phyloP scores from a whole-genome alignment of 345 rosid genomes.

The Capsella bursapastoris region DNA sequence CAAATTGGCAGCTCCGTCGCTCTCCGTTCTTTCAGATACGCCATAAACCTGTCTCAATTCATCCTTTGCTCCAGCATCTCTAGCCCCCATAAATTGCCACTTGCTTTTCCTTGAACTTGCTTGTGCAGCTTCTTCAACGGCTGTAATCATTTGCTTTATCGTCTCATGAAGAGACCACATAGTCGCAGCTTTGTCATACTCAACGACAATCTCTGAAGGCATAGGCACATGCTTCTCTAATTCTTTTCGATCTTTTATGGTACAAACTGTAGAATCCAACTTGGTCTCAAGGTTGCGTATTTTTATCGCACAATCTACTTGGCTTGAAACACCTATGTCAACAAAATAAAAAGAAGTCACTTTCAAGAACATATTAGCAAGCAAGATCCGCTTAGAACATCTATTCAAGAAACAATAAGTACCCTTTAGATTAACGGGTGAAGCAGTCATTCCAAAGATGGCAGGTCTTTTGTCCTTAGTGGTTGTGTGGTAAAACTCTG shows the following conservation, averaged over 20 bases:
- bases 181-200: constrained; percentile 94
- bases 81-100: constrained; percentile 99
- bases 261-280: constrained; percentile 88
- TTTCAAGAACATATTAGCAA: neutral
- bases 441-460: constrained; percentile 99
- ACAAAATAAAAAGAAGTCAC: neutral
- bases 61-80: constrained; percentile 99
- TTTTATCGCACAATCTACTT: constrained; percentile 95
- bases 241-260: constrained; percentile 93
- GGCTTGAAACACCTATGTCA: constrained; percentile 89
- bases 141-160: constrained; percentile 83
- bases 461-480: constrained; percentile 89
- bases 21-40: constrained; percentile 95
- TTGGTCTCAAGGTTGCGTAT: constrained; percentile 98
- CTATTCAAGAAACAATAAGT: constrained; percentile 26
- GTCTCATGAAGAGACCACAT: constrained; percentile 97
- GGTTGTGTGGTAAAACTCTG: constrained; percentile 95
- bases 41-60: constrained; percentile 96
- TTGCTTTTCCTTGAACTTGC: constrained; percentile 88
- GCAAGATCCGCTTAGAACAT: neutral
- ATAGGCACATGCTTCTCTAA: constrained; percentile 96
- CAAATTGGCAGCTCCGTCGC: constrained; percentile 97
- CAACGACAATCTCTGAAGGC: constrained; percentile 91
- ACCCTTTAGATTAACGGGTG: constrained; percentile 98
- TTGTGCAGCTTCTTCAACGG: constrained; percentile 94